Evolutionary conservation across 2,329 filamentous ascomycete species (phyloP).

Genomic region (Fusarium udum): DNA sequence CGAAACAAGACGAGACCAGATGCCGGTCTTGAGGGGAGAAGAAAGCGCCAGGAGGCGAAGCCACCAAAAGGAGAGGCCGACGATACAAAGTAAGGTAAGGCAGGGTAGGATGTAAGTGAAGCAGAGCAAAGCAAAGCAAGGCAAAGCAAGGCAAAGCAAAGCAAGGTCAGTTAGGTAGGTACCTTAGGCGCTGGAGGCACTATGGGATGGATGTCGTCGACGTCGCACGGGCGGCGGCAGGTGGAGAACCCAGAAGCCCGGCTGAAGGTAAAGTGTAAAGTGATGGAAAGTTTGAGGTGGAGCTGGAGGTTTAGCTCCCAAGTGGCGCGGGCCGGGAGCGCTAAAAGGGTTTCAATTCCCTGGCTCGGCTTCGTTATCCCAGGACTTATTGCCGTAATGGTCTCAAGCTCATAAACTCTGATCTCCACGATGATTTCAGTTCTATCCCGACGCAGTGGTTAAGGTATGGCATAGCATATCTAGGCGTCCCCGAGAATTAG

Average conservation of each 20-base stretch:
- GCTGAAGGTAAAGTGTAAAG: conserved; percentile 38
- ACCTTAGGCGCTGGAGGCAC: neutral
- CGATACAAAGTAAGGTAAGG: conserved; percentile 9
- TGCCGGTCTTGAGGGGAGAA: neutral
- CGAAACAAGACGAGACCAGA: conserved; percentile 1
- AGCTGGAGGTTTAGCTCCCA: conserved; percentile 23
- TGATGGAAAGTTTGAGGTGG: conserved; percentile 15
- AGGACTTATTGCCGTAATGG: conserved; percentile 20
- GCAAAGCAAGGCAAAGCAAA: neutral
- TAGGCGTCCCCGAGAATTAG: conserved; percentile 6
- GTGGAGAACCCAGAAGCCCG: conserved; percentile 35
- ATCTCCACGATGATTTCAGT: conserved; percentile 5
- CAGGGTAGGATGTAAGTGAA: neutral
- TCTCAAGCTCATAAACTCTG: conserved; percentile 4
- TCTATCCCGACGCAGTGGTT: conserved; percentile 24
- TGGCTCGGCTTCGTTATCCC: conserved; percentile 5
- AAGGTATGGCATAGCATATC: conserved; percentile 9
- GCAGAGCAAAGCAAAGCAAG: neutral
- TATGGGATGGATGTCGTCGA: conserved; percentile 15
- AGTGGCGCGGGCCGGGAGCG: conserved; percentile 37
- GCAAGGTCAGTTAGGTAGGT: neutral
- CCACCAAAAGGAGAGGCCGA: conserved; percentile 33
- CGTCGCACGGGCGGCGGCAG: conserved; percentile 30
- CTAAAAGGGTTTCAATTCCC: conserved; percentile 30
- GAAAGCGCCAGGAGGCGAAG: conserved; percentile 20